phyloP scores from a whole-genome alignment of 306 rosid species.

The Vigna angularis region DNA sequence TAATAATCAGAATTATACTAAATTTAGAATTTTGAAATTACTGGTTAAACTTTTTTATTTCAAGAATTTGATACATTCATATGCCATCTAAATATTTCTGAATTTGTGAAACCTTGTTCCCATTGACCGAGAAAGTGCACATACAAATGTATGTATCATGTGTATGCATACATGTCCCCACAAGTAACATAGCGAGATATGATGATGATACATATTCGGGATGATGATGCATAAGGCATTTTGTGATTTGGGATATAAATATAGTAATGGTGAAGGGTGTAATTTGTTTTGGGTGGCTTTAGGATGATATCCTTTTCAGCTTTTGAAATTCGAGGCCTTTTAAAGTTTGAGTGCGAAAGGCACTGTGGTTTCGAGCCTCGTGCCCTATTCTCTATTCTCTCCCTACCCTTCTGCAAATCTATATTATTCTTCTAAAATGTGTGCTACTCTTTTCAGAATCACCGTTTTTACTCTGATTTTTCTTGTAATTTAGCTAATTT shows the following conservation, averaged over 20 bases:
- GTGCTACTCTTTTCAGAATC: not conserved
- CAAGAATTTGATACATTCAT: no score
- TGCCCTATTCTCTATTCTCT: constrained; percentile 20
- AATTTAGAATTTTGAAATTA: no score
- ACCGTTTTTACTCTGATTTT: no score
- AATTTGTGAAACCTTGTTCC: no score
- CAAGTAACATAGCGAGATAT: not conserved
- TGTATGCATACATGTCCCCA: not conserved
- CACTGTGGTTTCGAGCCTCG: constrained; percentile 56
- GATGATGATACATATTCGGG: not conserved
- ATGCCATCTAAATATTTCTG: no score
- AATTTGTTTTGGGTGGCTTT: constrained; percentile 21
- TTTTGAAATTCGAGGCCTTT: constrained; percentile 52
- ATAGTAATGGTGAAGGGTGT: not conserved
- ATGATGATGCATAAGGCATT: not conserved
- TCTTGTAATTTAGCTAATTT: no score
- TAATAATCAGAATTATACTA: no score
- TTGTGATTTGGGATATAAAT: not conserved
- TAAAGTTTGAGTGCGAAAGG: constrained; percentile 55
- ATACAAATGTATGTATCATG: not conserved
- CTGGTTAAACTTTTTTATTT: no score
- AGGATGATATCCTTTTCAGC: constrained; percentile 47
- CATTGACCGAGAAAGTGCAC: not conserved
- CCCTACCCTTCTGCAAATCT: not conserved
- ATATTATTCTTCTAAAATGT: not conserved